phyloP scores from a whole-genome alignment of 352 stramenopile genomes.

The Globisporangium mamillatum region DNA sequence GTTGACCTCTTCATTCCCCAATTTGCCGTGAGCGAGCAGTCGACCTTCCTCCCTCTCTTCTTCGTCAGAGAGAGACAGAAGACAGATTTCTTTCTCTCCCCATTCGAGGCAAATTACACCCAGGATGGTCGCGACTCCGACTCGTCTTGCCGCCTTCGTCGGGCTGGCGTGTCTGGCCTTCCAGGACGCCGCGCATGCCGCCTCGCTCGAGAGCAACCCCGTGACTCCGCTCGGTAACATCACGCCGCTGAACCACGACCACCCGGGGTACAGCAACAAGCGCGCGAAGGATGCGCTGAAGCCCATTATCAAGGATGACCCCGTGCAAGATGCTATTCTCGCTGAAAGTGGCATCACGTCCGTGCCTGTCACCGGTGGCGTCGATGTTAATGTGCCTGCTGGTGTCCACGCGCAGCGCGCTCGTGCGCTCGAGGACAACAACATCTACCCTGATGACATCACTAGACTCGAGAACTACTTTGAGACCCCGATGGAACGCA shows the following conservation, averaged over 20 bases:
- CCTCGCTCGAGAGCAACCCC: conserved; percentile 25
- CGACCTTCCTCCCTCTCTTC: not conserved
- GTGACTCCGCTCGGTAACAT: conserved; percentile 25
- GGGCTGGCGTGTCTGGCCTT: conserved; percentile 9
- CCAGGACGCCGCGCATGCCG: conserved; percentile 2
- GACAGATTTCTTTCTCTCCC: not conserved
- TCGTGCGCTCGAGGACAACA: not conserved
- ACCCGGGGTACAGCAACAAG: conserved; percentile 29
- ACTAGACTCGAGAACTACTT: conserved; percentile 28
- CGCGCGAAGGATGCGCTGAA: conserved; percentile 19
- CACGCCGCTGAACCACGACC: conserved; percentile 22
- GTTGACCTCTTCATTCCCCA: conserved; percentile 1
- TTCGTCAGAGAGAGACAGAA: not conserved
- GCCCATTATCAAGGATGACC: conserved; percentile 21
- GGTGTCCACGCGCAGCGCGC: not conserved
- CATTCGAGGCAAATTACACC: not conserved
- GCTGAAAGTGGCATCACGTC: not conserved
- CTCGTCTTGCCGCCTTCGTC: conserved; percentile 5
- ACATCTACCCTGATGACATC: conserved; percentile 12
- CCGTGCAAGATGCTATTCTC: conserved; percentile 10
- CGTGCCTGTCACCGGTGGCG: not conserved
- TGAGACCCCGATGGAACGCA: conserved; percentile 22
- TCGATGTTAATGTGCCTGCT: not conserved
- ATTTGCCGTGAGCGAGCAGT: conserved; percentile 10
- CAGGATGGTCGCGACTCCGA: conserved; percentile 12